Conservation (phyloP, 1,139 yeast species). For the Pichia norvegensis region DNA sequence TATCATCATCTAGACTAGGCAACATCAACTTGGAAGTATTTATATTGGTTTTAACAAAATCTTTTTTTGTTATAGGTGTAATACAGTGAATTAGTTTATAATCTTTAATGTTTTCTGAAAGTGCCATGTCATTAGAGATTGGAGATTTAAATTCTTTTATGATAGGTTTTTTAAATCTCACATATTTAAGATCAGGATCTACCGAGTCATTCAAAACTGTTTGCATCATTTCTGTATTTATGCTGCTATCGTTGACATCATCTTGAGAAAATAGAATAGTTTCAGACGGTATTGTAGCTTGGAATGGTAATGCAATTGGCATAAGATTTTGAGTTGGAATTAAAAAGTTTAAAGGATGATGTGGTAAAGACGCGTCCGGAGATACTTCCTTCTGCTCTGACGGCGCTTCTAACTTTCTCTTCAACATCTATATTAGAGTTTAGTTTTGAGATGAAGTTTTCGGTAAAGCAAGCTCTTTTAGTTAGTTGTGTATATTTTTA, state of each 20-base stretch:
- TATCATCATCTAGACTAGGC: not conserved
- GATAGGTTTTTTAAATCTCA: constrained; percentile 24
- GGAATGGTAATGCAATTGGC: constrained; percentile 23
- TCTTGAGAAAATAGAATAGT: constrained; percentile 11
- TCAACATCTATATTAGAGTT: not conserved
- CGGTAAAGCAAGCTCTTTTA: too few species aligned
- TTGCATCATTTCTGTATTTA: constrained; percentile 4
- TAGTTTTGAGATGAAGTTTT: too few species aligned
- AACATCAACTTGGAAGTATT: constrained; percentile 16
- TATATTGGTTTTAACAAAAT: constrained; percentile 20
- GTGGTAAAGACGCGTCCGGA: constrained; percentile 6
- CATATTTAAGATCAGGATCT: constrained; percentile 17
- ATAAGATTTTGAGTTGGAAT: constrained; percentile 30
- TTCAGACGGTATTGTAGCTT: constrained; percentile 13
- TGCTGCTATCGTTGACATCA: constrained; percentile 5
- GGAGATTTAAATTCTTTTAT: not conserved
- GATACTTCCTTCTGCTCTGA: not conserved
- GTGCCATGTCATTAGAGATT: not conserved
- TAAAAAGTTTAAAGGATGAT: constrained; percentile 30
- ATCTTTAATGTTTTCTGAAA: constrained; percentile 1
- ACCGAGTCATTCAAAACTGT: constrained; percentile 10
- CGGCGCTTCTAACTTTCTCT: not conserved
- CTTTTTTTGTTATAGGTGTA: constrained; percentile 11
- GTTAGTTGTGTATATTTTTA: too few species aligned
- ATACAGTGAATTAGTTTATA: constrained; percentile 4